phyloP scores from a whole-genome alignment of 2,329 filamentous ascomycete genomes.

The Parasarocladium wereldwijsianum region DNA sequence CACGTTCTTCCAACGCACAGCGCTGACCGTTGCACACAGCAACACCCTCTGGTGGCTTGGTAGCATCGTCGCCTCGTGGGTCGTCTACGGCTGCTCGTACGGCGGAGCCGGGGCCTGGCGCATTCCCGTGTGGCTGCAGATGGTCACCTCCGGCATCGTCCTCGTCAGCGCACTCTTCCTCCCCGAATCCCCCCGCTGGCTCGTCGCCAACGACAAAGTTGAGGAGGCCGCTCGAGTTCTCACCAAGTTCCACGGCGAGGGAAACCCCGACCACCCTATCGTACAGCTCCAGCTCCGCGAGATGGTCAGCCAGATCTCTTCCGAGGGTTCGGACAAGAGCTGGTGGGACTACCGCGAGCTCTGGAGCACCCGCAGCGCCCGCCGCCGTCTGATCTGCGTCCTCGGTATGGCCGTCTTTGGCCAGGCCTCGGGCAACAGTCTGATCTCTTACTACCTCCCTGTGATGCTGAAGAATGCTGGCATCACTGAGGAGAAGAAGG shows the following conservation, averaged over 20 bases:
- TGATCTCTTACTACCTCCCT: constrained; percentile 40
- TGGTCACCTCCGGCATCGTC: constrained; percentile 33
- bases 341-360: constrained; percentile 42
- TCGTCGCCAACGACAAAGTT: constrained; percentile 24
- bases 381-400: constrained; percentile 35
- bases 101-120: constrained; percentile 24
- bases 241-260: constrained; percentile 35
- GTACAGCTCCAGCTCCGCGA: constrained; percentile 37
- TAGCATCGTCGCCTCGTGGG: constrained; percentile 38
- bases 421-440: constrained; percentile 34
- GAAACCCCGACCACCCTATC: constrained; percentile 30
- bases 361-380: constrained; percentile 30
- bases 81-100: constrained; percentile 33
- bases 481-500: constrained; percentile 29
- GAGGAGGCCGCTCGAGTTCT: constrained; percentile 27
- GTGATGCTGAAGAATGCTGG: constrained; percentile 34
- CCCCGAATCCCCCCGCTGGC: constrained; percentile 32
- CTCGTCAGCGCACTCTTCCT: constrained; percentile 26
- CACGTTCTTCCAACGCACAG: not conserved
- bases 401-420: constrained; percentile 36
- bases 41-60: constrained; percentile 26
- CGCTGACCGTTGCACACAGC: constrained; percentile 15
- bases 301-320: constrained; percentile 28
- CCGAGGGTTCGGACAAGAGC: constrained; percentile 34
- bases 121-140: constrained; percentile 36